Conservation (phyloP, 495 filamentous ascomycete genomes). For the Aspergillus sclerotiicarbonarius region DNA sequence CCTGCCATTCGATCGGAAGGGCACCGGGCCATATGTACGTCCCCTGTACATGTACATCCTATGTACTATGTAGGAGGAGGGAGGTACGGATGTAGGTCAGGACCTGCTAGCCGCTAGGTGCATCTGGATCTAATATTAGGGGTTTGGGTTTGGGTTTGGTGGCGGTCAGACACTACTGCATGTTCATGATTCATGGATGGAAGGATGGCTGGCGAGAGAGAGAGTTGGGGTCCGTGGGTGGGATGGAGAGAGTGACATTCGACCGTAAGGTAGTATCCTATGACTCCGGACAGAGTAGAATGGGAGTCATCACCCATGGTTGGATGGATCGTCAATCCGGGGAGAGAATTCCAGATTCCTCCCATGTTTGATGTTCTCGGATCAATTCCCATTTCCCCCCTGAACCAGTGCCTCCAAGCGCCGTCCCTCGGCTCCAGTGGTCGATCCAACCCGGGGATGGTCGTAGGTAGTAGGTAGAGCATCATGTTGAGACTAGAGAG, state of each 20-base stretch:
- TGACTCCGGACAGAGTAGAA: background rate
- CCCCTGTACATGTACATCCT: too few species aligned
- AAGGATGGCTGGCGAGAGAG: background rate
- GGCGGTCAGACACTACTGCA: slow-evolving; percentile 5
- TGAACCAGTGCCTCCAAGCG: background rate
- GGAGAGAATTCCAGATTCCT: background rate
- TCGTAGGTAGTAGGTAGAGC: too few species aligned
- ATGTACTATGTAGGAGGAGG: background rate
- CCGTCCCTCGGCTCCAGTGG: background rate
- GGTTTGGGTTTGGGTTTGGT: background rate
- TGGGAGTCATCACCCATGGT: background rate
- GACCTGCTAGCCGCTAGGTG: too few species aligned
- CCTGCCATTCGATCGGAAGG: background rate
- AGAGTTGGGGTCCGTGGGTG: background rate
- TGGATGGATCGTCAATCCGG: background rate
- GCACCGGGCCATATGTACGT: background rate
- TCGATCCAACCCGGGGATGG: background rate
- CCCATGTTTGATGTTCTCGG: too few species aligned
- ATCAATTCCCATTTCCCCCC: background rate
- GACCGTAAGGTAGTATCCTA: background rate
- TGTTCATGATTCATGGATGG: background rate
- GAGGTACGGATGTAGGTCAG: background rate
- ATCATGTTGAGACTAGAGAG: too few species aligned
- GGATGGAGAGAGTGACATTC: background rate
- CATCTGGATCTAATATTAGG: slow-evolving; percentile 5